Percentiles rank a stretch among this genome's conserved stretches.
Evolutionary conservation across 1,139 yeast species (phyloP).

Genomic region (Geotrichum macrosporum): DNA sequence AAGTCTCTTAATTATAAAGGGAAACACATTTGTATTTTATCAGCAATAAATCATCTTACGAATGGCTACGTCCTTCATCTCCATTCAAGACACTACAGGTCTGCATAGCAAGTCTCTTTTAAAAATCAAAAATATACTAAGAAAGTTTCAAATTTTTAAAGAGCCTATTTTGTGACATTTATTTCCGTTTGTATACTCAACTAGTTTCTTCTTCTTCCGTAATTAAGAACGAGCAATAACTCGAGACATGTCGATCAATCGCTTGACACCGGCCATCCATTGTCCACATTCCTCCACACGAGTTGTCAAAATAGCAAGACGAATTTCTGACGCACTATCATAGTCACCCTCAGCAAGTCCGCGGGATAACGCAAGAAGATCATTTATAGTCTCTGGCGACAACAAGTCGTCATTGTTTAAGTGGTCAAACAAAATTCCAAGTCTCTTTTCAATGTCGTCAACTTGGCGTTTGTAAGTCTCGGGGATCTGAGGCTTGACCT

Average conservation of each 20-base stretch:
- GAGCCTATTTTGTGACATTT: too few species aligned
- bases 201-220: too few species aligned
- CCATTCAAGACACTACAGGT: too few species aligned
- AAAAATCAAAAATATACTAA: too few species aligned
- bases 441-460: slow-evolving; percentile 75
- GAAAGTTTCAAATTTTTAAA: too few species aligned
- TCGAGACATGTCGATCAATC: slow-evolving; percentile 66
- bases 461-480: slow-evolving; percentile 70
- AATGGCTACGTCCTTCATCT: too few species aligned
- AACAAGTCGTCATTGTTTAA: slow-evolving; percentile 70
- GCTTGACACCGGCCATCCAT: slow-evolving; percentile 91
- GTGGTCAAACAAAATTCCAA: slow-evolving; percentile 71
- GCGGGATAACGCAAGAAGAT: slow-evolving; percentile 50
- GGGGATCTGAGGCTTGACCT: slow-evolving; percentile 72
- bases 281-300: slow-evolving; percentile 75
- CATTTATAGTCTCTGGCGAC: slow-evolving; percentile 52
- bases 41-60: too few species aligned
- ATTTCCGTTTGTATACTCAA: too few species aligned
- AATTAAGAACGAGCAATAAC: slow-evolving; percentile 27
- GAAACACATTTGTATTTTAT: too few species aligned
- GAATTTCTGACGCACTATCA: slow-evolving; percentile 51
- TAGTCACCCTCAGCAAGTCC: slow-evolving; percentile 55
- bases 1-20: too few species aligned
- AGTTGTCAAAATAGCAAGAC: slow-evolving; percentile 57
- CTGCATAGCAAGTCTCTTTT: too few species aligned